phyloP scores from a whole-genome alignment of 768 basidiomycete species.

The Macrolepiota fuliginosa region DNA sequence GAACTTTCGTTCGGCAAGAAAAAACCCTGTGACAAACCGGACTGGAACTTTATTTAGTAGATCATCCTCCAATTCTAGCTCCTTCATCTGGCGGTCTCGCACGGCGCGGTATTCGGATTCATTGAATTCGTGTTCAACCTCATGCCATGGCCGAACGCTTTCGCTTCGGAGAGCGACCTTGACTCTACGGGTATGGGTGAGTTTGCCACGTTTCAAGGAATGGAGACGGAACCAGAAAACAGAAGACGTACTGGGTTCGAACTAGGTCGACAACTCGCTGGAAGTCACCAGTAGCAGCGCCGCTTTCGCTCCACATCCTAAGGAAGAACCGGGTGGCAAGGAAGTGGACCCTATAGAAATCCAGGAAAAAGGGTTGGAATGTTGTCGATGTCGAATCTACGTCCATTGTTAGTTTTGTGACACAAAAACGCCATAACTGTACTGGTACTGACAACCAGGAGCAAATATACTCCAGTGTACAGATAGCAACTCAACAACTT shows the following conservation, averaged over 20 bases:
- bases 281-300: constrained; percentile 74
- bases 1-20: constrained; percentile 1
- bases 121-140: constrained; percentile 77
- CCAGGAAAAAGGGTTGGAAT: constrained; percentile 86
- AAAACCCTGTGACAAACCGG: constrained; percentile 47
- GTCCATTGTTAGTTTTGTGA: constrained; percentile 6
- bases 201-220: constrained; percentile 2
- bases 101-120: constrained; percentile 85
- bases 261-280: constrained; percentile 74
- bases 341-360: constrained; percentile 76
- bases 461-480: constrained; percentile 87
- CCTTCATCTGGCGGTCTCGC: constrained; percentile 86
- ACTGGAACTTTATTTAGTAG: constrained; percentile 82
- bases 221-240: background rate
- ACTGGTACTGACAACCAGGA: constrained; percentile 65
- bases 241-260: constrained; percentile 72
- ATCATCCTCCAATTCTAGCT: constrained; percentile 87
- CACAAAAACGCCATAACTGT: constrained; percentile 3
- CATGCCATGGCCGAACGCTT: constrained; percentile 76
- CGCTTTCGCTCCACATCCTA: constrained; percentile 91
- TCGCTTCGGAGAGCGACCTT: constrained; percentile 75
- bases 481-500: constrained; percentile 79
- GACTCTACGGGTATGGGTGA: constrained; percentile 43
- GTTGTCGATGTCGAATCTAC: constrained; percentile 76
- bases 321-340: constrained; percentile 85